phyloP scores from a whole-genome alignment of 2,329 filamentous ascomycete species.

The Paracamarosporium sp. region DNA sequence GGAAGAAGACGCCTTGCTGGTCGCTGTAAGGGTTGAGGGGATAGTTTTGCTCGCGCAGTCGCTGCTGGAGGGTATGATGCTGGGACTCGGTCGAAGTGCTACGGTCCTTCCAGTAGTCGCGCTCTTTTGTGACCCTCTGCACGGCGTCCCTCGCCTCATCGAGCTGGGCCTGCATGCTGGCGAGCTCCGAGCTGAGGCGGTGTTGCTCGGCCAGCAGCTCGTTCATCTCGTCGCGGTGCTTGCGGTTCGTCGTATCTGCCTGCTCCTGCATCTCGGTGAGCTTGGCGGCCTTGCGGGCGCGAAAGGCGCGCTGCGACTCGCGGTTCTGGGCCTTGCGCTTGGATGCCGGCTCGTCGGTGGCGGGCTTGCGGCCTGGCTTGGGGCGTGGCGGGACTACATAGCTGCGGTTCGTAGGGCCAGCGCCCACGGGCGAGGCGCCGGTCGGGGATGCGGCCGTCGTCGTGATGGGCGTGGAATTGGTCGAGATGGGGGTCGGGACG shows the following conservation, averaged over 20 bases:
- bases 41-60: conserved; percentile 11
- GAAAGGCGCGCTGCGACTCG: conserved; percentile 87
- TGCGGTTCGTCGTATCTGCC: conserved; percentile 39
- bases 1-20: conserved; percentile 13
- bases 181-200: conserved; percentile 2
- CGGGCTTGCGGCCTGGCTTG: conserved; percentile 86
- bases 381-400: conserved; percentile 52
- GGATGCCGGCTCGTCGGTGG: conserved; percentile 88
- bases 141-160: conserved; percentile 15
- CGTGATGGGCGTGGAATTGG: conserved; percentile 25
- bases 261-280: conserved; percentile 69
- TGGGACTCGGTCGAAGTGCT: conserved; percentile 5
- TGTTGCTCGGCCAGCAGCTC: conserved; percentile 22
- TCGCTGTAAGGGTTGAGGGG: conserved; percentile 13
- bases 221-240: conserved; percentile 24
- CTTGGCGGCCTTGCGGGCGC: conserved; percentile 83
- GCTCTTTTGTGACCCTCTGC: conserved; percentile 17
- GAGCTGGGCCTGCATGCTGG: conserved; percentile 11
- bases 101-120: conserved; percentile 23
- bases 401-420: conserved; percentile 47
- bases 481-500: conserved; percentile 10
- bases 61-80: conserved; percentile 13
- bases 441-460: conserved; percentile 34
- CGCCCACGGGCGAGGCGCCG: conserved; percentile 37
- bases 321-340: conserved; percentile 96